Base-by-base conservation (phyloP, 768 basidiomycete genomes). In the Pisolithus marmoratus region DNA sequence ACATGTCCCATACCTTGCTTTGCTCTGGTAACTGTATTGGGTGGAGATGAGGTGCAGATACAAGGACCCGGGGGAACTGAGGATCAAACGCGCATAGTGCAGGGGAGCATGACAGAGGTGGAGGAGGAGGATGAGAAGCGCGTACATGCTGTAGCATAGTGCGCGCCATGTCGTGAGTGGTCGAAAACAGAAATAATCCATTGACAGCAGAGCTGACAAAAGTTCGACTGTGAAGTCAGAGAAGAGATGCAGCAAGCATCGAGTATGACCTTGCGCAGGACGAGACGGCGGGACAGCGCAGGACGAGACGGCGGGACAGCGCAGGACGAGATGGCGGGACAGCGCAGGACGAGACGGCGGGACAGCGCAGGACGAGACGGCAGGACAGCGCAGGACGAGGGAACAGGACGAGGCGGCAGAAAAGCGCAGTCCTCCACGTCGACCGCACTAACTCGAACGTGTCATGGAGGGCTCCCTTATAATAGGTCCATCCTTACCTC, bases 11-110 rank as follows among this genome's bases (percentile, higher is more conserved):
- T 0, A 76, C 78, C 2, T 72, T 63, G 27, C 75, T 69, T 44
- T 76, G 68, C 5, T 75, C 58, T 0, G 81, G 80, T 1, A 83
- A 60, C 23, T 72, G 68, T 8, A 88, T 68, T 4, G 81, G 68
- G n/a, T 84, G 80, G 20, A 87, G 77, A 0, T 89, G 89, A 57
- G 86, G 79, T 51, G 79, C 80, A 29, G 81, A 83, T 41, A 80
- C 81, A 2, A 91, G 71, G 23, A 76, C 73, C 17, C 87, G 81
- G 2, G 81, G 77, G 44, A 88, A 77, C 48, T 76, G 72, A 0
- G 84, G 81, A 57, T 90, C 86, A 46, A 90, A 87, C 2, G 79
- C 80, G 3, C 74, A 66, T 17, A 61, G 65, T 0, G 79, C 82
- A 0, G 74, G 69, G 4, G 87, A 86, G 20, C 67, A 62, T 5